Evolutionary conservation across 495 filamentous ascomycete genomes (phyloP), one percentile per base, ranked within the genome.

Genomic region (Jackrogersella multiformis): DNA sequence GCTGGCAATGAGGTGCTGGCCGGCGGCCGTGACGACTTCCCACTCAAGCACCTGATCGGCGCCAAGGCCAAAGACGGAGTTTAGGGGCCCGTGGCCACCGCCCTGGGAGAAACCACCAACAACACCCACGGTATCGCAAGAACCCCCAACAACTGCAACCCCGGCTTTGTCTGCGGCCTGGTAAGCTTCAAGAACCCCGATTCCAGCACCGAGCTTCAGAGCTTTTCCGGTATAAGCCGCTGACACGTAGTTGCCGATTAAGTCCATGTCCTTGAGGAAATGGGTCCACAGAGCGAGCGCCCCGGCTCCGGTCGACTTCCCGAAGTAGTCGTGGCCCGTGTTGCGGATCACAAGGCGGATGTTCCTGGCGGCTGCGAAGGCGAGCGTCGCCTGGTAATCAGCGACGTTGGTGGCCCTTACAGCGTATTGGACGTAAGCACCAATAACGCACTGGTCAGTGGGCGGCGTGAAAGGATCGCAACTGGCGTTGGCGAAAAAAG

Each of bases 41-140:
- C 75, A 87, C 51, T 82, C 78, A 0, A 91, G 80, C 0, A 79
- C 77, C 23, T 89, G 79, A 59, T 90, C 88, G 0, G 88, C 87
- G 2, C 72, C 87, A 0, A 91, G 73, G 0, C 89, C 90, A 36
- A 80, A 85, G 4, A 68, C 74, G 0, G 84, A 81, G 5, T 70
- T 68, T 7, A 91, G 79, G 0, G 84, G 75, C 5, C 80, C 80
- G 64, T 88, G 87, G 2, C 89, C 90, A 10, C 85, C 88, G 2
- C 86, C 87, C 62, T 85, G 82, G 6, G 76, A 83, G 64, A 84
- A 85, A 5, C 82, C 82, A 30, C 80, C 84, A 2, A 73, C 78
- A 16, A 76, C 38, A n/a, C 81, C 81, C 12, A 85, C 84, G 1
- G 79, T 82, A 0, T 78, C 74, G 63, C 82, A 85, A 44, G 82